Conservation (phyloP, 495 filamentous ascomycete species). For the Aspergillus homomorphus region DNA sequence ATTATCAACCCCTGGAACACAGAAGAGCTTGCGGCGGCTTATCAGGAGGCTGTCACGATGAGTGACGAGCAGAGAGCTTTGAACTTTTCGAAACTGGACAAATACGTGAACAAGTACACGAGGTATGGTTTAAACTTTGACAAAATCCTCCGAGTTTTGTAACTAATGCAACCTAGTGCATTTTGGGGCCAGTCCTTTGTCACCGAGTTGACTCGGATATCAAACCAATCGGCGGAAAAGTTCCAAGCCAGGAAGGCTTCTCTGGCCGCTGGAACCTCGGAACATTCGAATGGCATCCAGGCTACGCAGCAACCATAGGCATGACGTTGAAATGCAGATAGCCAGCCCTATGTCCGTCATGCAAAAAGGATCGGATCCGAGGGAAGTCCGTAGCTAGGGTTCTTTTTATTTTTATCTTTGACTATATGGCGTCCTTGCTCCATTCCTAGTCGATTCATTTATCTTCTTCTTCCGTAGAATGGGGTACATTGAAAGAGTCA, state of each 20-base stretch:
- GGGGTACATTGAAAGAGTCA: conserved; percentile 10
- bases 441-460: background rate
- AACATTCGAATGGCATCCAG: conserved; percentile 17
- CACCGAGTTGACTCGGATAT: conserved; percentile 72
- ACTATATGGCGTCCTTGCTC: conserved; percentile 14
- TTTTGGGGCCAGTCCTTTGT: conserved; percentile 99
- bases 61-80: conserved; percentile 76
- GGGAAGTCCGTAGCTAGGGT: background rate
- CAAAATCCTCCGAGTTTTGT: background rate
- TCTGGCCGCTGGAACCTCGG: conserved; percentile 6
- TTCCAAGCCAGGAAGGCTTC: conserved; percentile 38
- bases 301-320: background rate
- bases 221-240: conserved; percentile 44
- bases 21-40: conserved; percentile 87
- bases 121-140: conserved; percentile 43
- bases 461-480: conserved; percentile 12
- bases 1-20: conserved; percentile 98
- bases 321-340: background rate
- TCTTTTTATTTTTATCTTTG: conserved; percentile 6
- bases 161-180: conserved; percentile 51
- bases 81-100: conserved; percentile 85
- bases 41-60: conserved; percentile 94
- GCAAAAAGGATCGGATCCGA: background rate
- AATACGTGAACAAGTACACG: conserved; percentile 95
- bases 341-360: background rate